phyloP scores from a whole-genome alignment of 495 filamentous ascomycete species.

The Chaetomium cochliodes region DNA sequence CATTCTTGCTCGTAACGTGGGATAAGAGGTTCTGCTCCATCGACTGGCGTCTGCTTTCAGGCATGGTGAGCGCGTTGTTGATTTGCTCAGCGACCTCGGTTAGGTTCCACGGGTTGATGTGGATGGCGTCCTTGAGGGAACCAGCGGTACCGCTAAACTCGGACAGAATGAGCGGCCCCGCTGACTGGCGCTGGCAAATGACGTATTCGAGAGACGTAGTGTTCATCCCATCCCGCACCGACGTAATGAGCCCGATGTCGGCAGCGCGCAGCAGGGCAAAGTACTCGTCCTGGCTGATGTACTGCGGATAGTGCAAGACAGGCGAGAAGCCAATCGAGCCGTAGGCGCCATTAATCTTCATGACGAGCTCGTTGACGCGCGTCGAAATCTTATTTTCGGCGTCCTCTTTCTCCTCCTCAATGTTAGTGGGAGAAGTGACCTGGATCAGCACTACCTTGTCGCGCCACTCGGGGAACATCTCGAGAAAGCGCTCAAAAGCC shows the following conservation, averaged over 20 bases:
- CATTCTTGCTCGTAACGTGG: slow-evolving; percentile 78
- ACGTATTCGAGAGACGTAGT: slow-evolving; percentile 92
- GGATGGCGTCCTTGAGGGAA: slow-evolving; percentile 76
- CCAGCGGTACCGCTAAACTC: slow-evolving; percentile 95
- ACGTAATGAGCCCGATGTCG: slow-evolving; percentile 87
- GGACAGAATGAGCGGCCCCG: slow-evolving; percentile 85
- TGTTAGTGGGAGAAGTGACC: slow-evolving; percentile 81
- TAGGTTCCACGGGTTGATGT: slow-evolving; percentile 93
- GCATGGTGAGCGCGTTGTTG: slow-evolving; percentile 73
- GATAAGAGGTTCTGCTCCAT: slow-evolving; percentile 67
- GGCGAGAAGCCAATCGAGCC: slow-evolving; percentile 82
- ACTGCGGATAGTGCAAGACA: slow-evolving; percentile 90
- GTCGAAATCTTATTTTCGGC: slow-evolving; percentile 70
- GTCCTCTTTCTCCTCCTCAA: slow-evolving; percentile 71
- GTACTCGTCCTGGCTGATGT: slow-evolving; percentile 82
- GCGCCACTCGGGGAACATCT: slow-evolving; percentile 81
- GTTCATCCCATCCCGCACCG: slow-evolving; percentile 94
- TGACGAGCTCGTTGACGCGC: slow-evolving; percentile 82
- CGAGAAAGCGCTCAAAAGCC: slow-evolving; percentile 87
- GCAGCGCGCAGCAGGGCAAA: slow-evolving; percentile 84
- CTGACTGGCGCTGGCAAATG: slow-evolving; percentile 78
- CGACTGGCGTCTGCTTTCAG: slow-evolving; percentile 55
- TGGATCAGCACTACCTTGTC: slow-evolving; percentile 93
- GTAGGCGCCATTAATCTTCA: slow-evolving; percentile 84
- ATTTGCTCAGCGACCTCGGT: slow-evolving; percentile 77